Evolutionary conservation across 2,329 filamentous ascomycete genomes (phyloP).

Genomic region (Phyllosticta citribraziliensis): DNA sequence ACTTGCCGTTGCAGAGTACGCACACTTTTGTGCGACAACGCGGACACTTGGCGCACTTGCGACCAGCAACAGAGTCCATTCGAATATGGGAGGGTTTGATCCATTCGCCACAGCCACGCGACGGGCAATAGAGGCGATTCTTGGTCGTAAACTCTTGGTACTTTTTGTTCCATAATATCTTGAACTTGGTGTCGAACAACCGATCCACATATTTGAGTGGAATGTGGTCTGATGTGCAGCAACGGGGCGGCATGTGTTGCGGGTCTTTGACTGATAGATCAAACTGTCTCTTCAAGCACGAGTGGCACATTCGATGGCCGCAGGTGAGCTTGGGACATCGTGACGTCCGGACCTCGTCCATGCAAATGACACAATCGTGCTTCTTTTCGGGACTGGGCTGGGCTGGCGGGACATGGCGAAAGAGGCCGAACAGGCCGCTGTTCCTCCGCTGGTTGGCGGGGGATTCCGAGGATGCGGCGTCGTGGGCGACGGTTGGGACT

Average conservation of each 20-base stretch:
- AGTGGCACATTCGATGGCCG: slow-evolving; percentile 70
- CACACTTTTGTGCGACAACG: slow-evolving; percentile 68
- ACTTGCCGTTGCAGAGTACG: slow-evolving; percentile 60
- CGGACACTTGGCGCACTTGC: slow-evolving; percentile 59
- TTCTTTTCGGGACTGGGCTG: slow-evolving; percentile 18
- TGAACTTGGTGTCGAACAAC: slow-evolving; percentile 65
- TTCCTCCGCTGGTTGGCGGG: slow-evolving; percentile 18
- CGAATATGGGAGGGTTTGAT: slow-evolving; percentile 64
- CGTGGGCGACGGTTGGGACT: slow-evolving; percentile 13
- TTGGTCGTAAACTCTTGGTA: slow-evolving; percentile 66
- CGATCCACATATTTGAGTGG: slow-evolving; percentile 65
- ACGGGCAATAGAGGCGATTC: slow-evolving; percentile 70
- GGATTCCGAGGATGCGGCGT: slow-evolving; percentile 16
- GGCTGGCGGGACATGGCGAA: slow-evolving; percentile 19
- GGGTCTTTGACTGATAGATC: slow-evolving; percentile 66
- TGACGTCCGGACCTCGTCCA: slow-evolving; percentile 10
- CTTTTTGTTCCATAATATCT: slow-evolving; percentile 70
- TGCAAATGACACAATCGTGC: slow-evolving; percentile 12
- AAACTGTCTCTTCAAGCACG: slow-evolving; percentile 66
- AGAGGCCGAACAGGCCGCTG: slow-evolving; percentile 24
- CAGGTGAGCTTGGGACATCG: slow-evolving; percentile 57
- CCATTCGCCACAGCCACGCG: slow-evolving; percentile 63
- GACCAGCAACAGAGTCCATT: slow-evolving; percentile 34
- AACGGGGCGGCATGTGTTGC: slow-evolving; percentile 74
- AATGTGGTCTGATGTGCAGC: slow-evolving; percentile 66